Conservation (phyloP, 805 yeast species). For the Saccharomycopsis fibuligera region DNA sequence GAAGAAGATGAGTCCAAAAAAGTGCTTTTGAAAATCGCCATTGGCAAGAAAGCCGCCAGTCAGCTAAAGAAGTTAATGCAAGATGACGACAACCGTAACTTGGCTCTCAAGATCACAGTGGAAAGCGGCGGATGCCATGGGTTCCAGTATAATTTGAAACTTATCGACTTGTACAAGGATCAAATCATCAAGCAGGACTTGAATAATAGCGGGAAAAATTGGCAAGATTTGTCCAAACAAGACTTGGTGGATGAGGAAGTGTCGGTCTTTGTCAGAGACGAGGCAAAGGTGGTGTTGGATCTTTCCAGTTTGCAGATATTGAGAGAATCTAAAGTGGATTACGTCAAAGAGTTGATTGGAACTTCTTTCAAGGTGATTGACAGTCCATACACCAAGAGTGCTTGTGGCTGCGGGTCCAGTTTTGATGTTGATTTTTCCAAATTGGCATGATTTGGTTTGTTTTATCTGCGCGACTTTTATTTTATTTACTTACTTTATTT, state of each 20-base stretch:
- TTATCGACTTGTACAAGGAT: conserved; percentile 41
- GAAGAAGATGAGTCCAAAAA: neutral
- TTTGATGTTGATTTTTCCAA: conserved; percentile 58
- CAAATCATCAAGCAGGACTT: conserved; percentile 24
- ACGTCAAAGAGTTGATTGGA: conserved; percentile 89
- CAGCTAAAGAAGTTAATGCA: conserved; percentile 48
- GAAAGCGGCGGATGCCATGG: conserved; percentile 99
- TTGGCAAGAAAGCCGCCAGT: conserved; percentile 34
- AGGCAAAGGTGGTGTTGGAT: conserved; percentile 72
- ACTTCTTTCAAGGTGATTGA: conserved; percentile 88
- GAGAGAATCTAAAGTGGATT: conserved; percentile 81
- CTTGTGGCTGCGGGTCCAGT: conserved; percentile 81
- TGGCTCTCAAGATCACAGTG: conserved; percentile 69
- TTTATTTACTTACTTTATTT: no score
- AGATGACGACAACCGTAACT: conserved; percentile 48
- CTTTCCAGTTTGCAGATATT: conserved; percentile 72
- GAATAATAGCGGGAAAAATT: conserved; percentile 19
- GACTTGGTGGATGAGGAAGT: conserved; percentile 27
- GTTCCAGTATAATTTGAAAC: conserved; percentile 75
- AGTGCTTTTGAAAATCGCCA: conserved; percentile 29
- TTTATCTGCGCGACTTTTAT: no score
- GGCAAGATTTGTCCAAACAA: neutral
- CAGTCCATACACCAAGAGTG: conserved; percentile 78
- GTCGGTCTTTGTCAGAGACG: conserved; percentile 55
- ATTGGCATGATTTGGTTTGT: no score